phyloP scores from a whole-genome alignment of 805 yeast genomes.

The Pichia kluyveri region DNA sequence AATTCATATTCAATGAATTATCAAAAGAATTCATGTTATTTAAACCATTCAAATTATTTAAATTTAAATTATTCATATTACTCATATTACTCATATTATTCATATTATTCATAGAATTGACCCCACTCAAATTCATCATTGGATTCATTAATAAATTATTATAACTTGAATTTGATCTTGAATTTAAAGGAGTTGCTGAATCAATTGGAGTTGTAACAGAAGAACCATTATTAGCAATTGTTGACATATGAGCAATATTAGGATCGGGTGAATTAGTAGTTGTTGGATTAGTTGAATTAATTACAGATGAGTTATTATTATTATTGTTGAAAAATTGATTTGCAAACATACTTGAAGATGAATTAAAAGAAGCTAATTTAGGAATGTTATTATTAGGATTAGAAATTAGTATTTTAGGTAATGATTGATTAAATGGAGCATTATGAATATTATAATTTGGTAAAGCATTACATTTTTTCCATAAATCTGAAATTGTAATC shows the following conservation, averaged over 20 bases:
- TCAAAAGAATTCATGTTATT: background rate
- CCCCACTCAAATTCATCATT: background rate
- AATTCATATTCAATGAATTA: background rate
- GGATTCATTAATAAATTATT: background rate
- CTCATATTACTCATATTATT: background rate
- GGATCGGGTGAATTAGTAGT: background rate
- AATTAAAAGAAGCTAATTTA: slow-evolving; percentile 5
- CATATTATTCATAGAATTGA: too few relatives aligned
- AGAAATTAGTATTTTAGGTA: background rate
- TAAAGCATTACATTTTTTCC: background rate
- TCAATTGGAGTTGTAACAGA: background rate
- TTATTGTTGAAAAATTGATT: background rate
- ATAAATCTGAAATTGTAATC: slow-evolving; percentile 44
- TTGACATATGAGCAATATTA: background rate
- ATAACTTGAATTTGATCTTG: slow-evolving; percentile 6
- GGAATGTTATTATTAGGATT: background rate
- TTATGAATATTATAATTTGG: background rate
- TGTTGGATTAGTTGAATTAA: background rate
- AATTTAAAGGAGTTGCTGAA: slow-evolving; percentile 1
- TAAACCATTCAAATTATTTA: background rate
- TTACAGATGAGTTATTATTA: background rate
- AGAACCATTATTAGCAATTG: background rate
- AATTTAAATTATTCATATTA: background rate
- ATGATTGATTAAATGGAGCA: slow-evolving; percentile 4
- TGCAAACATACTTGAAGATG: slow-evolving; percentile 12